Evolutionary conservation across 2,329 filamentous ascomycete species (phyloP).

Genomic region (Penicillium sp.): DNA sequence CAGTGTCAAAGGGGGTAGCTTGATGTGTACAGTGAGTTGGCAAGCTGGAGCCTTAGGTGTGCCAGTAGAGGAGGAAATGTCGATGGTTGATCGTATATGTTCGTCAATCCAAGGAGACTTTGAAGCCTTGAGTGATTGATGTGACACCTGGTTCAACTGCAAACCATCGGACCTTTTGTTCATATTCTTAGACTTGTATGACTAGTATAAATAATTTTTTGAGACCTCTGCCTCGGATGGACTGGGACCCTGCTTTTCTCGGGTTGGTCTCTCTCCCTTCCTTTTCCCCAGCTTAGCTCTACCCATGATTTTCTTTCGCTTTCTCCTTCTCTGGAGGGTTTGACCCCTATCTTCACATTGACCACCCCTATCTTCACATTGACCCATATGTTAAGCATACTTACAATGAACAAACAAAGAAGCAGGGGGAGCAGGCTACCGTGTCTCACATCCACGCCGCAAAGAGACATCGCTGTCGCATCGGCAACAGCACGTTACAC

Average conservation of each 20-base stretch:
- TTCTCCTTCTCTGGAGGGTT: not conserved
- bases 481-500: not conserved
- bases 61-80: conserved; percentile 21
- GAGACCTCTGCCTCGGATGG: not conserved
- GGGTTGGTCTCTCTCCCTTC: not conserved
- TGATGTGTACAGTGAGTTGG: conserved; percentile 39
- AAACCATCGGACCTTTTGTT: not conserved
- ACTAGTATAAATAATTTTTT: not conserved
- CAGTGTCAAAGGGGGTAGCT: conserved; percentile 32
- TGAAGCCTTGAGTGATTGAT: not conserved
- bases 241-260: not conserved
- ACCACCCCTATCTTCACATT: not conserved
- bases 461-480: not conserved
- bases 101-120: conserved; percentile 11
- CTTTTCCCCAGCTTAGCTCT: not conserved
- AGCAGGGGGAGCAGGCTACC: not conserved
- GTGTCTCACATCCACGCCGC: not conserved
- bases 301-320: not conserved
- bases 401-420: not conserved
- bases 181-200: not conserved
- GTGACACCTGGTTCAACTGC: not conserved
- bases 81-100: conserved; percentile 14
- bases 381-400: not conserved
- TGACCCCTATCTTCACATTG: not conserved
- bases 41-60: conserved; percentile 37